Percentiles rank a stretch among this genome's conserved stretches.
These are phyloP conservation scores for Xerocomellus chrysenteron DNA, from an alignment of 768 basidiomycete species.

Conservation along the genomic window DNA sequence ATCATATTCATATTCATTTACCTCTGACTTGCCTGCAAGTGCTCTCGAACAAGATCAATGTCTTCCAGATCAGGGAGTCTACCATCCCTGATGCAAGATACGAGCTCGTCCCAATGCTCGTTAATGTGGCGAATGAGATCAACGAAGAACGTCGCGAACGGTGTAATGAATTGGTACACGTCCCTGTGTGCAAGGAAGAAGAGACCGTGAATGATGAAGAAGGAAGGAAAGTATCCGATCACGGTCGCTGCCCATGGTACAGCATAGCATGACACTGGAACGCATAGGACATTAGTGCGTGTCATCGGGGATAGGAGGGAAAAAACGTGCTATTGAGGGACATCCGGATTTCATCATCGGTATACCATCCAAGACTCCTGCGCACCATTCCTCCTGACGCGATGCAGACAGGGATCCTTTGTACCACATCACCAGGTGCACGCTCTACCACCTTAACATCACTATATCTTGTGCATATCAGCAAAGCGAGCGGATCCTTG, in stretches of 20 bases:
- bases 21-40: slow-evolving; percentile 9
- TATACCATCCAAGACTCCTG: slow-evolving; percentile 7
- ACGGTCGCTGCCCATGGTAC: slow-evolving; percentile 18
- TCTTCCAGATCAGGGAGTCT: slow-evolving; percentile 14
- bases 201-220: slow-evolving; percentile 21
- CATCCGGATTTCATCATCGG: slow-evolving; percentile 10
- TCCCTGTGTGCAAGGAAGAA: slow-evolving; percentile 16
- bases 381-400: not conserved
- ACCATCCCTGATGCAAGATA: slow-evolving; percentile 16
- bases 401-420: slow-evolving; percentile 9
- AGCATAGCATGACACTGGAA: slow-evolving; percentile 10
- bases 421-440: not conserved
- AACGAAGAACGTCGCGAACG: slow-evolving; percentile 8
- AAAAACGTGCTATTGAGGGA: not conserved
- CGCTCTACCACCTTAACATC: slow-evolving; percentile 10
- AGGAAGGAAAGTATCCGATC: slow-evolving; percentile 13
- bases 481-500: not conserved
- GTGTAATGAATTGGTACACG: not conserved
- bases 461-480: not conserved
- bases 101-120: slow-evolving; percentile 17
- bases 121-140: slow-evolving; percentile 15
- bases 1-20: not conserved
- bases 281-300: not conserved
- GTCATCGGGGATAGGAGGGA: not conserved
- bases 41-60: slow-evolving; percentile 5